Conservation (phyloP, 257 asterid species). For the Solanum tarijense region DNA sequence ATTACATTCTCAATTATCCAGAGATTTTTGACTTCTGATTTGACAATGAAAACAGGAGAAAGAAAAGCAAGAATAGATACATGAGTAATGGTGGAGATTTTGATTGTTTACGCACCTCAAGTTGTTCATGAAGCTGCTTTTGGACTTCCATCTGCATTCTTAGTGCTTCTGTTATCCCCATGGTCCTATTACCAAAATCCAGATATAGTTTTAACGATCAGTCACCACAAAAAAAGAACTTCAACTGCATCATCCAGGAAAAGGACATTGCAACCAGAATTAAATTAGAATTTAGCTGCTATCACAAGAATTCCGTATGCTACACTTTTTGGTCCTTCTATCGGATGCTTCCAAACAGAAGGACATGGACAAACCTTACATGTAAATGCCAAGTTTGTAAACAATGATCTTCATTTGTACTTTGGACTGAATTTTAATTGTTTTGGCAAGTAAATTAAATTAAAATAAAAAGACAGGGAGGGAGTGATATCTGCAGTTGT, state of each 20-base stretch:
- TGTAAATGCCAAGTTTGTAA: background rate
- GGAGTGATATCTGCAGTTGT: background rate
- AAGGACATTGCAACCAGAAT: background rate
- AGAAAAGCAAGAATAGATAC: background rate
- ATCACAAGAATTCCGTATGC: background rate
- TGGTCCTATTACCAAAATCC: conserved; percentile 37
- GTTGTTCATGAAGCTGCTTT: conserved; percentile 89
- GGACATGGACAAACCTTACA: background rate
- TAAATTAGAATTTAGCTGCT: background rate
- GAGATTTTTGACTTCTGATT: background rate
- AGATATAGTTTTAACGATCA: background rate
- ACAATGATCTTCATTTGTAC: background rate
- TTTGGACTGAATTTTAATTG: background rate
- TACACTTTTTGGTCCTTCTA: background rate
- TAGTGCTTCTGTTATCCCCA: conserved; percentile 76
- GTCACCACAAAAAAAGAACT: background rate
- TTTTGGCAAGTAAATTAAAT: background rate
- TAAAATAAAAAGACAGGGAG: background rate
- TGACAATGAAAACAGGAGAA: background rate
- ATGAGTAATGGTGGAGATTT: background rate
- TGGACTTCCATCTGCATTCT: conserved; percentile 85
- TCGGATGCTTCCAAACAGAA: background rate
- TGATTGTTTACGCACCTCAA: conserved; percentile 45
- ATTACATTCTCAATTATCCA: background rate
- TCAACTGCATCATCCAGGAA: background rate